These are phyloP conservation scores for Vigna nakashimae DNA, from an alignment of 306 rosid species.

Conservation along the genomic window DNA sequence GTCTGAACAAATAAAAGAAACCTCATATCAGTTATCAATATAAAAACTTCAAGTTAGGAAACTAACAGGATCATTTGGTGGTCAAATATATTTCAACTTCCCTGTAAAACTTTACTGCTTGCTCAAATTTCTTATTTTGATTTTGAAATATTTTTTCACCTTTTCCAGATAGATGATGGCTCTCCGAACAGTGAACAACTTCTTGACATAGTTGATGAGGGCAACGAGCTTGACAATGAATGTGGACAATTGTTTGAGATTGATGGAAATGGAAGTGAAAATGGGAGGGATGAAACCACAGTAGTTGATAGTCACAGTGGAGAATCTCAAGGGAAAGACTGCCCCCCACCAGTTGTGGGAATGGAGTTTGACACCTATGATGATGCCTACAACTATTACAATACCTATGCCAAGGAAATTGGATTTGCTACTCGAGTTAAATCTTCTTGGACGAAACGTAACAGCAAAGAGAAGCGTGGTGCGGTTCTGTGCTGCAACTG, in stretches of 20 bases:
- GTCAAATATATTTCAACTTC: slow-evolving; percentile 26
- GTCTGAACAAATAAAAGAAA: slow-evolving; percentile 15
- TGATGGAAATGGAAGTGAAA: slow-evolving; percentile 64
- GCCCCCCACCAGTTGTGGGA: slow-evolving; percentile 72
- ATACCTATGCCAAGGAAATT: slow-evolving; percentile 77
- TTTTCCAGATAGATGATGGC: slow-evolving; percentile 72
- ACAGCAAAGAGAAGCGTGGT: slow-evolving; percentile 98
- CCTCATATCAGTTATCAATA: slow-evolving; percentile 5
- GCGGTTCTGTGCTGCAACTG: slow-evolving; percentile 97
- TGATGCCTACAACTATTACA: slow-evolving; percentile 94
- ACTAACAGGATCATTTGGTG: slow-evolving; percentile 13
- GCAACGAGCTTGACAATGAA: slow-evolving; percentile 67
- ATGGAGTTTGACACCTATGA: slow-evolving; percentile 91
- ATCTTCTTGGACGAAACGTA: slow-evolving; percentile 95
- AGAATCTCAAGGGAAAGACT: slow-evolving; percentile 60
- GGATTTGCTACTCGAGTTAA: slow-evolving; percentile 97
- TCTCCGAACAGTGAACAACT: slow-evolving; percentile 70
- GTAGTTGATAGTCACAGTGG: slow-evolving; percentile 60
- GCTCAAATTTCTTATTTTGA: slow-evolving; percentile 34
- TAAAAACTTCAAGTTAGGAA: slow-evolving; percentile 4
- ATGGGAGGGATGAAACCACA: slow-evolving; percentile 58
- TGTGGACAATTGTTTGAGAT: slow-evolving; percentile 68
- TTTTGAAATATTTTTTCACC: slow-evolving; percentile 39
- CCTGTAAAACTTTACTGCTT: slow-evolving; percentile 27
- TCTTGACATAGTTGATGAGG: slow-evolving; percentile 69